Evolutionary conservation across 2,329 filamentous ascomycete genomes (phyloP).

Genomic region (Gyromitra esculenta): DNA sequence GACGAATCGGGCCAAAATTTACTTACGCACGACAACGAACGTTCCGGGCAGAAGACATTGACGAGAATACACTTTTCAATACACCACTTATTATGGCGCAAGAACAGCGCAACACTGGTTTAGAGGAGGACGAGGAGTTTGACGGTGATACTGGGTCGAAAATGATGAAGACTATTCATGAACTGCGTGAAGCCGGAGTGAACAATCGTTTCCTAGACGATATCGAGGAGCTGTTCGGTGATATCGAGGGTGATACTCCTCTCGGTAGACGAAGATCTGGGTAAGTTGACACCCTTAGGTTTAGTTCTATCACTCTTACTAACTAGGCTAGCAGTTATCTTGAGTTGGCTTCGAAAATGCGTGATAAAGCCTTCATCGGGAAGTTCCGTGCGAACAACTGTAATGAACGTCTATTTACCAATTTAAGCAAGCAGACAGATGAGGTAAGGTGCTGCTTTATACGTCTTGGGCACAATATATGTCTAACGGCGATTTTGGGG

Average conservation of each 20-base stretch:
- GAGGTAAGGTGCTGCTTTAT: constrained; percentile 50
- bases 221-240: constrained; percentile 71
- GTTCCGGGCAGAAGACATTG: constrained; percentile 51
- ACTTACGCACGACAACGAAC: constrained; percentile 55
- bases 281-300: constrained; percentile 39
- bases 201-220: constrained; percentile 74
- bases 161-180: constrained; percentile 67
- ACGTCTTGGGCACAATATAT: constrained; percentile 18
- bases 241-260: constrained; percentile 62
- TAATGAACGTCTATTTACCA: constrained; percentile 73
- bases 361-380: constrained; percentile 70
- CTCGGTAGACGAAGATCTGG: constrained; percentile 50
- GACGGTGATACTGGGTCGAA: constrained; percentile 46
- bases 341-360: constrained; percentile 70
- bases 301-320: constrained; percentile 9
- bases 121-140: constrained; percentile 39
- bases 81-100: constrained; percentile 50
- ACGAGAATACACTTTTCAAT: constrained; percentile 46
- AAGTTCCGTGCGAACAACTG: constrained; percentile 80
- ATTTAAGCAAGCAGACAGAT: constrained; percentile 70
- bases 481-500: constrained; percentile 25
- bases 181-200: constrained; percentile 72
- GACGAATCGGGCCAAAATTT: constrained; percentile 49
- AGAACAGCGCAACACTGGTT: constrained; percentile 11
- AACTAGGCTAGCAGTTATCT: constrained; percentile 59